Percentiles rank a stretch among this genome's conserved stretches.
phyloP scores from a whole-genome alignment of 495 filamentous ascomycete genomes.

The Xylaria nigripes region DNA sequence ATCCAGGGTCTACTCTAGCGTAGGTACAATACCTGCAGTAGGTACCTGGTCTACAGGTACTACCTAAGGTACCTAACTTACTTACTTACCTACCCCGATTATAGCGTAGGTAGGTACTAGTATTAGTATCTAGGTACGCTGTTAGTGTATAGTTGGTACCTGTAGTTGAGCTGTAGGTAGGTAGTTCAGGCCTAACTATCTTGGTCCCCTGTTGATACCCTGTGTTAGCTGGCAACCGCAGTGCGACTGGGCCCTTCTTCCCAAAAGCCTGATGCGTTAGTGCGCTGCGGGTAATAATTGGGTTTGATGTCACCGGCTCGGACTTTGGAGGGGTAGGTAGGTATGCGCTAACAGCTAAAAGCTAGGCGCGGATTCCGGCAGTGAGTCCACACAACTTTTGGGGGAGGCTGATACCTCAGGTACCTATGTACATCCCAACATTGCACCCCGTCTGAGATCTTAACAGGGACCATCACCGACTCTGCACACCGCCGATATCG shows the following conservation, averaged over 20 bases:
- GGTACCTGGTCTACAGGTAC: neutral
- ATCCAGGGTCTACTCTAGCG: neutral
- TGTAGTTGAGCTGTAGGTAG: too few species aligned
- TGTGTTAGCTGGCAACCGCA: neutral
- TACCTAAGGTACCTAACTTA: too few species aligned
- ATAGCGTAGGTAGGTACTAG: too few species aligned
- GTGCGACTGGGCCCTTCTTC: neutral
- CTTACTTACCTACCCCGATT: neutral
- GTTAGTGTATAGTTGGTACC: too few species aligned
- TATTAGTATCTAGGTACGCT: too few species aligned
- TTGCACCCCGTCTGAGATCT: too few species aligned
- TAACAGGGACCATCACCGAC: too few species aligned
- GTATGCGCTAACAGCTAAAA: too few species aligned
- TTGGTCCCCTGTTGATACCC: too few species aligned
- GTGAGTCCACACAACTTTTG: slow-evolving; percentile 7
- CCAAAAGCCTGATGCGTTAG: neutral
- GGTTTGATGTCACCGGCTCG: neutral
- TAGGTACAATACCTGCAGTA: neutral
- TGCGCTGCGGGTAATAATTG: slow-evolving; percentile 11
- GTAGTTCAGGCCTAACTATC: neutral
- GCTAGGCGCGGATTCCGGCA: slow-evolving; percentile 4
- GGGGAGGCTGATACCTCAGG: neutral
- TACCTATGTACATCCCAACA: neutral
- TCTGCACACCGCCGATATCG: too few species aligned
- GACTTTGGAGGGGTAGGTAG: slow-evolving; percentile 3